Evolutionary conservation across 106 monocot species (phyloP).

Genomic region (Dendrobium nobile): DNA sequence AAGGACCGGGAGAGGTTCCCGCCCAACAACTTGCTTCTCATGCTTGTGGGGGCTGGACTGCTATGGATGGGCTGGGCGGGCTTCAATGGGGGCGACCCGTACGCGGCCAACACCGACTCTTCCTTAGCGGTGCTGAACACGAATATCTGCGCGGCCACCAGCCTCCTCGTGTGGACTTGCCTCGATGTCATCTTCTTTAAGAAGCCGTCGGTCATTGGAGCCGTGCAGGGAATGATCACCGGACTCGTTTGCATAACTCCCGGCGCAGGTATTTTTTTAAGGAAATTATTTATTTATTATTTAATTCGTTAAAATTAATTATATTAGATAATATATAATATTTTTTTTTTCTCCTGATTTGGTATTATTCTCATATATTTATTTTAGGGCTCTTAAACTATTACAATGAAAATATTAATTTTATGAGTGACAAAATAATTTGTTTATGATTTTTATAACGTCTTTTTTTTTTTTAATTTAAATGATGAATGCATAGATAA

Average conservation of each 20-base stretch:
- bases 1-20: conserved; percentile 31
- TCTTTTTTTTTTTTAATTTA: no score
- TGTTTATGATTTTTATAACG: no score
- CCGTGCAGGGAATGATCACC: conserved; percentile 27
- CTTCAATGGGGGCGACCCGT: conserved; percentile 35
- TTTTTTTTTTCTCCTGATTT: no score
- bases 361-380: no score
- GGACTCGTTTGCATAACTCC: conserved; percentile 26
- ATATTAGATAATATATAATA: no score
- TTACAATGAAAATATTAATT: no score
- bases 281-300: not conserved
- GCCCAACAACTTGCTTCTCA: conserved; percentile 31
- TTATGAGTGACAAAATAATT: no score
- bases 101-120: conserved; percentile 31
- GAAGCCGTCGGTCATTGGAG: conserved; percentile 34
- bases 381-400: no score
- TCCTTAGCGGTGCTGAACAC: conserved; percentile 34
- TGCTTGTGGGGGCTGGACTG: conserved; percentile 29
- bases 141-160: conserved; percentile 30
- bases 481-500: no score
- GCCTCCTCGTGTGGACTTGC: conserved; percentile 29
- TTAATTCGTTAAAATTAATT: not conserved
- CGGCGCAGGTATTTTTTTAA: conserved; percentile 21
- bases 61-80: conserved; percentile 41
- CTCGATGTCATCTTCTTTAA: conserved; percentile 42